phyloP scores from a whole-genome alignment of 257 asterid species.

The Capsicum chinense region DNA sequence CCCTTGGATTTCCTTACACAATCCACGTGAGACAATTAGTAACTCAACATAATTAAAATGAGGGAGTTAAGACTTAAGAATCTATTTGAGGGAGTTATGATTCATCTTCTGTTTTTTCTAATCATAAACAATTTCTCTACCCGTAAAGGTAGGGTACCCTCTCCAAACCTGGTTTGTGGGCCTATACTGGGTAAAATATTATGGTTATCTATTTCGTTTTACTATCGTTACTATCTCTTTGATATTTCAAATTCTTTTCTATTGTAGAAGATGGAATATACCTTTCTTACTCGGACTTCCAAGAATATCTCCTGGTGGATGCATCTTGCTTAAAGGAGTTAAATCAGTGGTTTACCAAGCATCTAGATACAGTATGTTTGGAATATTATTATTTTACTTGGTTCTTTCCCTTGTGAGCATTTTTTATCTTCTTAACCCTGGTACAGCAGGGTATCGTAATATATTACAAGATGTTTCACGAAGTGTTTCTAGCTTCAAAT shows the following conservation, averaged over 20 bases:
- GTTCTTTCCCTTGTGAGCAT: neutral
- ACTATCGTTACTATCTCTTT: slow-evolving; percentile 24
- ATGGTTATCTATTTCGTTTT: neutral
- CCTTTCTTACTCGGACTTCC: slow-evolving; percentile 88
- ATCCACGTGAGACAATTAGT: neutral
- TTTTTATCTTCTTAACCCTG: neutral
- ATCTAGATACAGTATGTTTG: slow-evolving; percentile 76
- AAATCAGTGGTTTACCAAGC: slow-evolving; percentile 87
- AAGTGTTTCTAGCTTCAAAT: neutral
- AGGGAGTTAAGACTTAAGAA: neutral
- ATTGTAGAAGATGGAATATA: slow-evolving; percentile 83
- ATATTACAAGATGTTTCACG: neutral
- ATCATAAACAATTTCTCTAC: too few relatives aligned
- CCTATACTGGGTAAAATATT: neutral
- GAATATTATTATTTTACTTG: neutral
- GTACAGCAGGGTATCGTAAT: neutral
- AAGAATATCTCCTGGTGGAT: slow-evolving; percentile 77
- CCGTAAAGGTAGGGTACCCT: too few relatives aligned
- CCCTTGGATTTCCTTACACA: neutral
- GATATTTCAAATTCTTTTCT: slow-evolving; percentile 26
- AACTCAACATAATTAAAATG: neutral
- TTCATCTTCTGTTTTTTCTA: too few relatives aligned
- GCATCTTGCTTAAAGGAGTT: slow-evolving; percentile 87
- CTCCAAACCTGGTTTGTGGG: neutral
- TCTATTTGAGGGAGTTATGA: too few relatives aligned